Evolutionary conservation across 768 basidiomycete species (phyloP), one percentile per base, ranked within the genome.

Genomic region (Tephrocybe rancida): DNA sequence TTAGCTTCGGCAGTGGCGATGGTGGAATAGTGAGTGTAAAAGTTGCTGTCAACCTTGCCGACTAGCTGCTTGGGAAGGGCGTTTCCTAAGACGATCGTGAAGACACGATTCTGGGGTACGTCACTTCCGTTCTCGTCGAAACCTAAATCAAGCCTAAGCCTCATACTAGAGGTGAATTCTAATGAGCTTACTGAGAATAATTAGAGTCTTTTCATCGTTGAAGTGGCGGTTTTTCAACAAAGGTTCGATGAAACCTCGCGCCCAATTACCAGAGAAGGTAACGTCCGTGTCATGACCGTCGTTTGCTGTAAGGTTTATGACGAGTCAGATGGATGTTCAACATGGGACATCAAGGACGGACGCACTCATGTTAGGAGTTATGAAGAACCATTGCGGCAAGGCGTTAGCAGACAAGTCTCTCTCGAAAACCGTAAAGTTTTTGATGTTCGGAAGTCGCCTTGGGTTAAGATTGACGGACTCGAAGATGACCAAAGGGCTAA

Each of bases 401-500:
- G 69, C 70, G 41, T 75, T 65, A 8, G 75, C 75, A 21, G 73
- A 73, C 14, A 85, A 66, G 57, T 87, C 86, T 24, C 71, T 67
- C 8, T 80, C 78, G 56, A 87, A 84, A 63, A 86, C 74, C 51
- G 85, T 86, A 63, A 85, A 86, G 64, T 83, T 86, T 29, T 85
- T 75, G 46, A 79, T 73, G 18, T 76, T 74, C 9, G 61, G 57
- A 11, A 71, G 67, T 37, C 85, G 81, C 0, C 64, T 59, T 1
- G 73, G 56, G 21, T 74, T 72, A 26, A 66, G 63, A 3, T 78
- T 72, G 26, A 86, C 69, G 0, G 79, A 80, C 64, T 86, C 74
- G 64, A 64, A 82, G 48, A 85, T 69, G 37, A 80, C 70, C 46
- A 76, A 63, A 2, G 82, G 82, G 62, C 66, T 69, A 50, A 50